Base-by-base conservation (phyloP, 352 stramenopile genomes). In the Phytophthora sp. region DNA sequence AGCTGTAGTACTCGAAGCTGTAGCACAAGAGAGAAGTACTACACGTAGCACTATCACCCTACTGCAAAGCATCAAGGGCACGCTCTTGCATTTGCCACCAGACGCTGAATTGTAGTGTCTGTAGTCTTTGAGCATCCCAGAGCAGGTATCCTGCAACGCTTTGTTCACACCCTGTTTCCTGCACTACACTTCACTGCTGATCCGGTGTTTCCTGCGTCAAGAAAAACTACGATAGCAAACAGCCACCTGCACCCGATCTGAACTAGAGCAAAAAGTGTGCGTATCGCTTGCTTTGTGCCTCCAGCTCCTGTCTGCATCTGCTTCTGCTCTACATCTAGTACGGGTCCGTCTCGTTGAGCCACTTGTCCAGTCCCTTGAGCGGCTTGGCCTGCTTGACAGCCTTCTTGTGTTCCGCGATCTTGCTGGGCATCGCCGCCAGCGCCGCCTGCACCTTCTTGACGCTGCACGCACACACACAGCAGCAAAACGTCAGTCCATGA, bases 401-500 rank as follows among this genome's bases (percentile, higher is more conserved):
- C 67, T 94, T 94, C 77, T 92, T 93, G 74, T 96, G 87, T 9
- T 94, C 87, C 28, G 81, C 84, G 57, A 96, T 88, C 82, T 96
- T 96, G 66, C 62, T 69, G 27, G 85, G 84, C 87, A 96, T 96
- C 24, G 72, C 74, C n/a, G 60, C 84, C 45, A 95, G 59, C 53
- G 87, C 87, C 48, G 84, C 83, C 63, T 95, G 87, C 42, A 95
- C 76, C 75, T 94, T 95, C 76, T 92, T 90, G 69, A 94, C 87
- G 34, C 82, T 89, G 57, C 21, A 27, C 12, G 38, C 15, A 42
- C 9, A 41, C 32, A 56, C 18, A 35, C 10, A 54, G n/a, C n/a
- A n/a, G n/a, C 10, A 58, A 18, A 24, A 60, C 24, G 24, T 27
- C 17, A 57, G 0, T 55, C 5, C 28, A n/a, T 15, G 34, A 11